phyloP scores from a whole-genome alignment of 257 asterid species.

The Plantago major region DNA sequence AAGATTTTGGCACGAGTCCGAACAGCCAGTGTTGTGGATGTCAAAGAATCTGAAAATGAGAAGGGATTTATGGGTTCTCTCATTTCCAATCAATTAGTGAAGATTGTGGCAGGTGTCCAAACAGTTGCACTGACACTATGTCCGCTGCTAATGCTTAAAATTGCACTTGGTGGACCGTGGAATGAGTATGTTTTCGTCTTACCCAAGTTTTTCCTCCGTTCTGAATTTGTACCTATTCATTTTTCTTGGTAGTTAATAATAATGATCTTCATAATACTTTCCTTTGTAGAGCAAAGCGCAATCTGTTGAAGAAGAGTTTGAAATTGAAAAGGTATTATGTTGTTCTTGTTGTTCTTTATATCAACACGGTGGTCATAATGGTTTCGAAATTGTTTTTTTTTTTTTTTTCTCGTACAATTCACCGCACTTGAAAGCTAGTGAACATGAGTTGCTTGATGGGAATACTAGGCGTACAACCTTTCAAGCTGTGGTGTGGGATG shows the following conservation, averaged over 20 bases:
- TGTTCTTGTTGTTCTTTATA: too few species aligned
- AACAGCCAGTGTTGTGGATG: background rate
- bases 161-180: too few species aligned
- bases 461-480: background rate
- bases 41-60: background rate
- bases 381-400: too few species aligned
- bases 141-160: background rate
- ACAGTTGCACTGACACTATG: background rate
- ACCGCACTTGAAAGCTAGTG: background rate
- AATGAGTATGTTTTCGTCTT: too few species aligned
- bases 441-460: background rate
- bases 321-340: background rate
- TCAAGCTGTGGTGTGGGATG: background rate
- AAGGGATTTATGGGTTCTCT: background rate
- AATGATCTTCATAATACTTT: too few species aligned
- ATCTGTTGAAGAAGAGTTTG: background rate
- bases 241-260: too few species aligned
- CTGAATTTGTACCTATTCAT: too few species aligned
- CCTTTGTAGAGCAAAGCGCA: background rate
- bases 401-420: too few species aligned
- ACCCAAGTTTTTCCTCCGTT: too few species aligned
- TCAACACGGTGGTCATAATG: too few species aligned
- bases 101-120: background rate
- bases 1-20: too few species aligned
- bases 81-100: background rate